These are phyloP conservation scores for Teratosphaeria zuluensis DNA, from an alignment of 2,329 filamentous ascomycete genomes.

Conservation along the genomic window DNA sequence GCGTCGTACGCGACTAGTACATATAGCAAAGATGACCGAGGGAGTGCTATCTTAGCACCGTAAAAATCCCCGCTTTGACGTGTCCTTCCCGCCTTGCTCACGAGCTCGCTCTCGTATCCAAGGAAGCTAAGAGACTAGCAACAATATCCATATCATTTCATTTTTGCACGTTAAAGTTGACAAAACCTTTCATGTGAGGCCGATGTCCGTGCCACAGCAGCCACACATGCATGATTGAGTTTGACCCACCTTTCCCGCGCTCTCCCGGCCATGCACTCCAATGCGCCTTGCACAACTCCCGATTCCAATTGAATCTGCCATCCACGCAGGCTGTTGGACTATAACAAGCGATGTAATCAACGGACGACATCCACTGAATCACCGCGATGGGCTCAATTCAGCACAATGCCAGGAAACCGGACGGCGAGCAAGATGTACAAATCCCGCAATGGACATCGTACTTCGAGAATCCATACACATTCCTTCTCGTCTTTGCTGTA, in stretches of 20 bases:
- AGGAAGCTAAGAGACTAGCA: no score
- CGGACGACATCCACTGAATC: neutral
- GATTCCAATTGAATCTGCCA: neutral
- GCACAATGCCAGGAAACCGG: neutral
- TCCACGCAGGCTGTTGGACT: neutral
- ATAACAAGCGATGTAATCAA: neutral
- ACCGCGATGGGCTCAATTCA: neutral
- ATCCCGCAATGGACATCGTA: neutral
- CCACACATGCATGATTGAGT: no score
- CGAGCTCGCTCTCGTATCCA: neutral
- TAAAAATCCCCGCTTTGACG: neutral
- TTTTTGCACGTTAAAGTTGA: no score
- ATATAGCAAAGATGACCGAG: neutral
- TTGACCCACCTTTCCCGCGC: no score
- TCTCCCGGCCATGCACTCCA: no score
- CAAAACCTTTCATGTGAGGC: no score
- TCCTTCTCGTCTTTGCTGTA: conserved; percentile 4
- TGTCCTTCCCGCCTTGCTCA: neutral
- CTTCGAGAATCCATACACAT: conserved; percentile 3
- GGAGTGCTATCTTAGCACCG: neutral
- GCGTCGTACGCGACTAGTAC: neutral
- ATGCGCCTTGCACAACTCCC: neutral
- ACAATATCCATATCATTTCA: no score
- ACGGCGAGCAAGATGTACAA: neutral
- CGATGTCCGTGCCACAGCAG: no score